A percentile compares a stretch with the other conserved stretches of the same genome.
phyloP scores from a whole-genome alignment of 345 rosid species.

The Citrus mangshanensis region DNA sequence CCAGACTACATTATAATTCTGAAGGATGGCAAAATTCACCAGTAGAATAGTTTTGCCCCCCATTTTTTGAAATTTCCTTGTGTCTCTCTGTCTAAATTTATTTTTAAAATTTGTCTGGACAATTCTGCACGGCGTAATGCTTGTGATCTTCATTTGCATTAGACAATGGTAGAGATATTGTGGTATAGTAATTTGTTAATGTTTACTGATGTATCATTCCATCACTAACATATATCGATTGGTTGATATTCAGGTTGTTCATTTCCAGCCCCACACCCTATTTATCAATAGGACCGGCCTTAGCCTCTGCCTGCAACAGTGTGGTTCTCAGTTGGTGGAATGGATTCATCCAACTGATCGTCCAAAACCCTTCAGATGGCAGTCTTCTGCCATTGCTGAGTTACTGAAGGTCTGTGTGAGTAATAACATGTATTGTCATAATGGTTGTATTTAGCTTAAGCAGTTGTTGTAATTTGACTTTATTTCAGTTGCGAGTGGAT shows the following conservation, averaged over 20 bases:
- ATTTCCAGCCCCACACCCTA: conserved; percentile 84
- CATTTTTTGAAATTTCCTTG: neutral
- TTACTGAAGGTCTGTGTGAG: conserved; percentile 61
- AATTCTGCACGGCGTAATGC: neutral
- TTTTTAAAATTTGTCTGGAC: neutral
- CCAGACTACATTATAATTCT: neutral
- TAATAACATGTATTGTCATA: neutral
- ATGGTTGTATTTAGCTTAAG: neutral
- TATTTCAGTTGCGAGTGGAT: conserved; percentile 63
- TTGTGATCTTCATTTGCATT: neutral
- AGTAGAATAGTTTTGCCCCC: neutral
- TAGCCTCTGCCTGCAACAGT: conserved; percentile 80
- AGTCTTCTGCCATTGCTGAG: conserved; percentile 62
- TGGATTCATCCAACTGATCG: conserved; percentile 88
- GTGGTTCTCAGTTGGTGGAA: conserved; percentile 67
- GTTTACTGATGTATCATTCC: conserved; percentile 8
- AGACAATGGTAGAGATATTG: neutral
- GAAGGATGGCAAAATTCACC: conserved; percentile 1
- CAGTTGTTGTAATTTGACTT: conserved; percentile 16
- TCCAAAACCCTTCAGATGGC: conserved; percentile 82
- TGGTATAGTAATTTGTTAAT: neutral
- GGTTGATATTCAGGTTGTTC: conserved; percentile 67
- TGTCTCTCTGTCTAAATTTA: neutral
- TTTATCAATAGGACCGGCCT: conserved; percentile 79
- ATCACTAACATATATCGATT: conserved; percentile 15